These are phyloP conservation scores for Cladochytrium replicatum DNA, from an alignment of 192 early-diverging fungal species.

Conservation along the genomic window DNA sequence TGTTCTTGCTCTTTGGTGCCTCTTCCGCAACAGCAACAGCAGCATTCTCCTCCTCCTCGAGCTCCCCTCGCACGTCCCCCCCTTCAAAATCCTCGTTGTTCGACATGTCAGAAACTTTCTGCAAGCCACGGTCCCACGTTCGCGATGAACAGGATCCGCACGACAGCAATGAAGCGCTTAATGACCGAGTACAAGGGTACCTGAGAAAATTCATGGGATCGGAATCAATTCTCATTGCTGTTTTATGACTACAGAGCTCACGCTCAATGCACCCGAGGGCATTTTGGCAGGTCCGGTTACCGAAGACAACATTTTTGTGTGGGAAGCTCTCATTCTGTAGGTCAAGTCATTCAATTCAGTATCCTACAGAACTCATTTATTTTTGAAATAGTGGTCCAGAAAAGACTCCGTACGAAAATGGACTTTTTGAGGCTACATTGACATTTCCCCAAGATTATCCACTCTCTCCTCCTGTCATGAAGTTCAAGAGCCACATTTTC, in stretches of 20 bases:
- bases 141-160: too few relatives aligned
- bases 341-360: conserved; percentile 4
- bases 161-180: conserved; percentile 76
- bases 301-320: conserved; percentile 81
- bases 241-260: conserved; percentile 77
- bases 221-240: too few relatives aligned
- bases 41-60: too few relatives aligned
- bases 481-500: conserved; percentile 91
- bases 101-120: too few relatives aligned
- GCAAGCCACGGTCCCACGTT: too few relatives aligned
- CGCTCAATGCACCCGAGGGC: conserved; percentile 82
- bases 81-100: too few relatives aligned
- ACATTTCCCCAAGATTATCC: conserved; percentile 93
- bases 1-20: too few relatives aligned
- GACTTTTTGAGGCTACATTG: conserved; percentile 81
- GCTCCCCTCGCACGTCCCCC: too few relatives aligned
- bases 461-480: conserved; percentile 89
- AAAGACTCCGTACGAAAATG: conserved; percentile 91
- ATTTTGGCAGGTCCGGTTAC: conserved; percentile 63
- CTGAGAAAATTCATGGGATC: too few relatives aligned
- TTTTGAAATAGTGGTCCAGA: conserved; percentile 78
- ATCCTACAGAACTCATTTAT: too few relatives aligned
- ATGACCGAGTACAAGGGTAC: conserved; percentile 88
- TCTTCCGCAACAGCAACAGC: too few relatives aligned
- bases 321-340: conserved; percentile 81